A percentile compares a stretch with the other conserved stretches of the same genome.
Evolutionary conservation across 2,329 filamentous ascomycete species (phyloP).

Genomic region (Ophidiomyces ophidiicola): DNA sequence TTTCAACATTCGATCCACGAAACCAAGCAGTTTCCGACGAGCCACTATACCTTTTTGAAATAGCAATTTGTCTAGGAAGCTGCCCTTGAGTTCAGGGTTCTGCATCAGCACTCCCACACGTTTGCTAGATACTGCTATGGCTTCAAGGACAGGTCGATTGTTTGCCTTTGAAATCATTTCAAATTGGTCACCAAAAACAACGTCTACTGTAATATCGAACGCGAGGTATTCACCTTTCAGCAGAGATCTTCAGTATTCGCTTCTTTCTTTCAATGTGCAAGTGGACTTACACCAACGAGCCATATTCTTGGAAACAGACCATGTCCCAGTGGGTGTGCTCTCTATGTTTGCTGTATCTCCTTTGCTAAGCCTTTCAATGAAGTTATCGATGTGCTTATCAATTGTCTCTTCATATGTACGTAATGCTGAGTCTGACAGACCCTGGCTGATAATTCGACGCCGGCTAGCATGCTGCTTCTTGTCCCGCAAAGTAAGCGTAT

Average conservation of each 20-base stretch:
- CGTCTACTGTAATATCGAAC: slow-evolving; percentile 41
- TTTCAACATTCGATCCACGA: too few relatives aligned
- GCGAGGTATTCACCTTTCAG: slow-evolving; percentile 27
- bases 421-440: slow-evolving; percentile 22
- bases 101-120: too few relatives aligned
- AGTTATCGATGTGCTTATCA: slow-evolving; percentile 52
- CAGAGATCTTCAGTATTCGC: too few relatives aligned
- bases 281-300: slow-evolving; percentile 30
- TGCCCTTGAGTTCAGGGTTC: too few relatives aligned
- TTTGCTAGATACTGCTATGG: too few relatives aligned
- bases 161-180: slow-evolving; percentile 14
- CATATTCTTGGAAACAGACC: slow-evolving; percentile 35
- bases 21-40: too few relatives aligned
- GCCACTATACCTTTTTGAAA: too few relatives aligned
- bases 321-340: slow-evolving; percentile 20
- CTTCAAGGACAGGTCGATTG: too few relatives aligned
- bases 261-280: too few relatives aligned
- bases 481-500: slow-evolving; percentile 14
- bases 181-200: slow-evolving; percentile 15
- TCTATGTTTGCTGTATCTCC: slow-evolving; percentile 13
- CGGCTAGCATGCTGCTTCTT: slow-evolving; percentile 16
- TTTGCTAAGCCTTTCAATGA: slow-evolving; percentile 37
- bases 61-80: too few relatives aligned
- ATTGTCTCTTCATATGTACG: slow-evolving; percentile 58
- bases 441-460: slow-evolving; percentile 20